Percentiles rank a stretch among this genome's conserved stretches.
Evolutionary conservation across 2,329 filamentous ascomycete genomes (phyloP).

Genomic region (Proliferodiscus dingleyae): DNA sequence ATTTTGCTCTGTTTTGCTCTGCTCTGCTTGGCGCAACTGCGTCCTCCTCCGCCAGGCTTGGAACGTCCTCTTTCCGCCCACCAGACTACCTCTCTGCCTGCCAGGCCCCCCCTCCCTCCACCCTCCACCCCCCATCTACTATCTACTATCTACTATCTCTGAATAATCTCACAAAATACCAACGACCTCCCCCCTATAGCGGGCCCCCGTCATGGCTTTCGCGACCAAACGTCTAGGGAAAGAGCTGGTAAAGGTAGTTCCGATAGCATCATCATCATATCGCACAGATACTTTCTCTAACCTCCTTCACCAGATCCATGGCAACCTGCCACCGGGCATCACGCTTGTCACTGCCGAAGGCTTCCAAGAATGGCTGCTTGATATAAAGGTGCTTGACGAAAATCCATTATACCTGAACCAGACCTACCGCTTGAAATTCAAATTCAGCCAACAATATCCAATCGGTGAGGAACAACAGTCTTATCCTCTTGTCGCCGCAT

Average conservation of each 20-base stretch:
- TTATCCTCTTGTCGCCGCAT: background rate
- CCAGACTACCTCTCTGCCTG: no score
- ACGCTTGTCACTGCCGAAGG: conserved; percentile 74
- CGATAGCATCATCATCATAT: background rate
- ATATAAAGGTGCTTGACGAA: conserved; percentile 82
- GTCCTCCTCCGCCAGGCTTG: no score
- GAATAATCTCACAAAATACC: background rate
- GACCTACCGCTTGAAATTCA: conserved; percentile 80
- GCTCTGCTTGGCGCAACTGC: no score
- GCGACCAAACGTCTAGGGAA: conserved; percentile 55
- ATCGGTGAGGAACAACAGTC: conserved; percentile 65
- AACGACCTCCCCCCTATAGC: background rate
- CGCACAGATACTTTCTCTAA: background rate
- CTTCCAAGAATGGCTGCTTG: conserved; percentile 85
- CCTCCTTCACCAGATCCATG: conserved; percentile 26
- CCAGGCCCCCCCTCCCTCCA: no score
- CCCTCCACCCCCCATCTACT: no score
- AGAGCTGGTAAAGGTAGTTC: conserved; percentile 51
- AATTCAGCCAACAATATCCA: conserved; percentile 78
- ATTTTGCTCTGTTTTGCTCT: no score
- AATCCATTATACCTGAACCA: conserved; percentile 85
- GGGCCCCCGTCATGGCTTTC: conserved; percentile 38
- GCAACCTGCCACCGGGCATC: conserved; percentile 58
- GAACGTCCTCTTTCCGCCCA: no score
- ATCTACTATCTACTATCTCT: no score